Evolutionary conservation across 352 stramenopile genomes (phyloP), one percentile per base, ranked within the genome.

Genomic region (Pythium apleroticum): DNA sequence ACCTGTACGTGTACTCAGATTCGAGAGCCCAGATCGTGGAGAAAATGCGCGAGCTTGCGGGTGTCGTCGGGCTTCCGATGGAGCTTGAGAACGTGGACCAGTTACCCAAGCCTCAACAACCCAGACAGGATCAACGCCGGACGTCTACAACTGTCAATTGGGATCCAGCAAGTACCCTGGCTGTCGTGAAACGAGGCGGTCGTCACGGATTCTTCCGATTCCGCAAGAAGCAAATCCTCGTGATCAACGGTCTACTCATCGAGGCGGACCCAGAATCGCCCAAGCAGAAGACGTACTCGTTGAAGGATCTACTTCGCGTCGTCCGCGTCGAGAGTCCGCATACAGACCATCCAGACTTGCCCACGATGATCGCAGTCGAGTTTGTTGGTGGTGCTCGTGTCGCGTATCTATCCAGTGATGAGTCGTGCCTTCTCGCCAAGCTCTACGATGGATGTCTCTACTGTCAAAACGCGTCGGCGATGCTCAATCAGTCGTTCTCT

Each of bases 1-100:
- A 86, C 37, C 81, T 86, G 54, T 92, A 90, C 52, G 60, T 94
- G 15, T 92, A 92, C 57, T 90, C 81, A 0, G 83, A 90, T 30
- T 78, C 89, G 35, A 75, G 66, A 22, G 66, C 67, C 12, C 66
- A 79, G 24, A 89, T 94, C 12, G 48, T 92, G 7, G 68, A 88
- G 27, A 88, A 84, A 59, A 77, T 92, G 63, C 80, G 76, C 39
- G 65, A 76, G 12, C 68, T 92, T 17, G 78, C 85, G 48, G 85
- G 85, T 43, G 69, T 87, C 24, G 84, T 94, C 27, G 85, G 85
- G 6, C 86, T 90, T 11, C 72, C 77, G 56, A 59, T 94, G 35
- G 57, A 49, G 11, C 69, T 69, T 3, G 73, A 65, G 11, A 66
- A 60, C 10, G 58, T 65, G 1, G 66, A 84, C 4, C 78, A 84